These are phyloP conservation scores for Guyanaporus albipodus DNA, from an alignment of 768 basidiomycete species.

Conservation along the genomic window DNA sequence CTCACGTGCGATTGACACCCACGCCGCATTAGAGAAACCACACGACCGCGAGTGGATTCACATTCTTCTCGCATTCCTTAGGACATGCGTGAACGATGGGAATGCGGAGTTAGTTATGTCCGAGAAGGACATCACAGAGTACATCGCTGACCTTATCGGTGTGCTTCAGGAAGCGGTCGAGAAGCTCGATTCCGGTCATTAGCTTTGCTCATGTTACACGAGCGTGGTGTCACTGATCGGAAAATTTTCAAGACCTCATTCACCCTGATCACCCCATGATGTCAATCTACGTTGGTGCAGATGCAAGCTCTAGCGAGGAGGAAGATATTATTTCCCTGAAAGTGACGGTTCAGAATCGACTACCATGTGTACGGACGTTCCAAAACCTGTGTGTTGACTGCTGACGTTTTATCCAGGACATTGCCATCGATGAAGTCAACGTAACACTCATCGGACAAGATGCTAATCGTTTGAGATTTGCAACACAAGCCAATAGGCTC, in stretches of 20 bases:
- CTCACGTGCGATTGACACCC: slow-evolving; percentile 66
- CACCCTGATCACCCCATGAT: slow-evolving; percentile 70
- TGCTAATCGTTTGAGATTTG: slow-evolving; percentile 57
- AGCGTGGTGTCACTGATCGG: slow-evolving; percentile 9
- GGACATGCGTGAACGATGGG: slow-evolving; percentile 55
- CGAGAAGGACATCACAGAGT: slow-evolving; percentile 46
- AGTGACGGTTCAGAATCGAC: slow-evolving; percentile 55
- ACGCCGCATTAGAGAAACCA: slow-evolving; percentile 50
- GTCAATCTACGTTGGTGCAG: slow-evolving; percentile 43
- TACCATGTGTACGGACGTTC: slow-evolving; percentile 68
- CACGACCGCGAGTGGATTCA: slow-evolving; percentile 80
- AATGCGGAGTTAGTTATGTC: slow-evolving; percentile 52
- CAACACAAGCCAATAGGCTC: slow-evolving; percentile 39
- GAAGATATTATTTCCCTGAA: slow-evolving; percentile 65
- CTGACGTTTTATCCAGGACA: slow-evolving; percentile 38
- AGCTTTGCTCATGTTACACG: slow-evolving; percentile 1
- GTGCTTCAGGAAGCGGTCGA: slow-evolving; percentile 47
- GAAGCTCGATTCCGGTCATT: slow-evolving; percentile 52
- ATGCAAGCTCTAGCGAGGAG: slow-evolving; percentile 50
- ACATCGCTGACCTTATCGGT: slow-evolving; percentile 49
- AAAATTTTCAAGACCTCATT: slow-evolving; percentile 49
- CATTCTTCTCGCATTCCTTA: slow-evolving; percentile 71
- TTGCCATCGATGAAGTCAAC: slow-evolving; percentile 60
- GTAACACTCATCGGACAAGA: slow-evolving; percentile 62
- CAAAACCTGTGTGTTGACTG: neutral